Base-by-base conservation (phyloP, 345 rosid genomes). In the Hibiscus trionum region DNA sequence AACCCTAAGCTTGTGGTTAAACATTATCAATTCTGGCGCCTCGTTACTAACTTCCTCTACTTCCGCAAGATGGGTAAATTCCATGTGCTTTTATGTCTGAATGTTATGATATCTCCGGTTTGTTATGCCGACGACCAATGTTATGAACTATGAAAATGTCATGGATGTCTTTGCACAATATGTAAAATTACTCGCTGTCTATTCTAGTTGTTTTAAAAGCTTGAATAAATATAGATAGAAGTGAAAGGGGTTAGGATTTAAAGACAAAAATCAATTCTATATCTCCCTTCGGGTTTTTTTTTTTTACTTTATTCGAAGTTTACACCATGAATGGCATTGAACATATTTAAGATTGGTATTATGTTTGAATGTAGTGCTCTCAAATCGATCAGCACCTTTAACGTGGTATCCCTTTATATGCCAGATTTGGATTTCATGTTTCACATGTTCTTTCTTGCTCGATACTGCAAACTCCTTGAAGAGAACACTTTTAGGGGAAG, bases 391-490 rank as follows among this genome's bases (percentile, higher is more conserved):
- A 11, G 29, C 52, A 21, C 35, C 53, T 24, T 14, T 81, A 29
- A 84, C 64, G 33, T 19, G 10, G 15, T 69, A 7, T 77, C 3
- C 47, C 55, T 73, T 77, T 10, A 9, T 75, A 50, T 73, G 73
- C 71, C 84, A 93, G 99, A 96, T 85, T 79, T 96, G 86, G 99
- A 93, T 81, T 96, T 96, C 80, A 76, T 93, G 93, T 96, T 96
- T 77, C 99, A 91, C 75, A 96, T 96, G 99, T 96, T 96, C 86
- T 96, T 96, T 76, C 97, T 93, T 19, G 95, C 96, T 46, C 95
- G 98, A 16, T 96, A 96, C 88, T 96, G 97, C 88, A 95, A 95
- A 75, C 94, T 95, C 73, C 97, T 93, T 0, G 99, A 95, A 83
- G 98, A 95, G 83, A 95, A 95, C 82, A 89, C 99, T 7, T 95